Conservation (phyloP, 2,329 filamentous ascomycete species). For the Fusarium penzigii region DNA sequence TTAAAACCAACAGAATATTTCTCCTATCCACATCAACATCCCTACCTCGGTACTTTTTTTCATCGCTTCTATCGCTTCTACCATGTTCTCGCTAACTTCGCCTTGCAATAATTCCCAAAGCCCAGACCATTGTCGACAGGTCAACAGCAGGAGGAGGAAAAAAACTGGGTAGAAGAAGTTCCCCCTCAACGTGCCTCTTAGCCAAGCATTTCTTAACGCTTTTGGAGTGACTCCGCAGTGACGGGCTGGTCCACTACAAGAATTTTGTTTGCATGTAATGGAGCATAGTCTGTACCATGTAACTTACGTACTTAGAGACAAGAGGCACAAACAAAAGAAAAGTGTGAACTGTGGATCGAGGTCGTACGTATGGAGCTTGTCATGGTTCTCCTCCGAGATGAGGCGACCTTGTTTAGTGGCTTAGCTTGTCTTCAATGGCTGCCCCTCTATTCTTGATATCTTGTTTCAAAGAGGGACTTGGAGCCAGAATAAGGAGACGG, state of each 20-base stretch:
- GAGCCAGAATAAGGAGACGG: not conserved
- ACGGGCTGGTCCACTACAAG: conserved; percentile 19
- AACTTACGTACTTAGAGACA: too few relatives aligned
- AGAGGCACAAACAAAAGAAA: too few relatives aligned
- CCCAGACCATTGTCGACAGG: conserved; percentile 13
- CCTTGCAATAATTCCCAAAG: not conserved
- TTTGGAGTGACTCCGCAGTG: conserved; percentile 17
- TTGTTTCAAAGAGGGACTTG: conserved; percentile 6
- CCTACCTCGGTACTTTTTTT: not conserved
- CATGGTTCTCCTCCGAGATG: conserved; percentile 9
- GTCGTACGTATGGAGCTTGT: conserved; percentile 9
- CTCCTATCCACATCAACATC: too few relatives aligned
- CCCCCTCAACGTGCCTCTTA: conserved; percentile 18
- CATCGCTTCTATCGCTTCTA: not conserved
- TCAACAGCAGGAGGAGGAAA: not conserved
- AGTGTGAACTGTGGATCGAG: not conserved
- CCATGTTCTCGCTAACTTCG: not conserved
- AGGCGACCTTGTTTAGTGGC: conserved; percentile 21
- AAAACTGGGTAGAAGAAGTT: conserved; percentile 5
- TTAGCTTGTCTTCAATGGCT: conserved; percentile 2
- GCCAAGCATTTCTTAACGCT: conserved; percentile 17
- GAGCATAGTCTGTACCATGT: too few relatives aligned
- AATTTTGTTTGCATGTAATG: too few relatives aligned
- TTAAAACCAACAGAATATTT: too few relatives aligned
- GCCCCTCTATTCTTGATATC: conserved; percentile 2